Percentiles rank a stretch among this genome's conserved stretches.
Evolutionary conservation across 2,329 filamentous ascomycete genomes (phyloP).

Genomic region (Sarocladium kiliense): DNA sequence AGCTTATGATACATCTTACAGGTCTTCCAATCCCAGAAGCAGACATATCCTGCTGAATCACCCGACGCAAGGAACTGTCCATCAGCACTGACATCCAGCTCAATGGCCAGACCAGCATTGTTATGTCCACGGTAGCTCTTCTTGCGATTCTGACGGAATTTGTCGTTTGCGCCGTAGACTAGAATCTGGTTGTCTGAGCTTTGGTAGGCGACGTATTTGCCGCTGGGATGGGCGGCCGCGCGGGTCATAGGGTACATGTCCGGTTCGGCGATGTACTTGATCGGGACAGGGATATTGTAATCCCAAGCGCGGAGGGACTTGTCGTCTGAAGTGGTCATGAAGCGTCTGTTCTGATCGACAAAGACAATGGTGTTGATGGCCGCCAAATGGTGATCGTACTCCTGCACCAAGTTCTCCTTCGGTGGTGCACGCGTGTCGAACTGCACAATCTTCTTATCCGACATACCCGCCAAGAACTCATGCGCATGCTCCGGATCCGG

Average conservation of each 20-base stretch:
- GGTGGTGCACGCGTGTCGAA: slow-evolving; percentile 74
- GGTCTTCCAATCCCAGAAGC: slow-evolving; percentile 99
- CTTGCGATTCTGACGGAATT: slow-evolving; percentile 95
- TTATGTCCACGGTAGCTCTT: slow-evolving; percentile 96
- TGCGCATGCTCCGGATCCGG: slow-evolving; percentile 69
- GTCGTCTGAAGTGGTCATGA: slow-evolving; percentile 97
- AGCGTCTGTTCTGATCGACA: slow-evolving; percentile 87
- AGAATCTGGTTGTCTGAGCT: slow-evolving; percentile 94
- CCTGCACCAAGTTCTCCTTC: slow-evolving; percentile 73
- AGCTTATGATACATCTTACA: slow-evolving; percentile 99
- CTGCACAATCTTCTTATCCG: slow-evolving; percentile 97
- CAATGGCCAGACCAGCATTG: slow-evolving; percentile 88
- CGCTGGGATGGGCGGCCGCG: slow-evolving; percentile 75
- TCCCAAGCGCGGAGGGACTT: slow-evolving; percentile 96
- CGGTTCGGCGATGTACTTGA: slow-evolving; percentile 96
- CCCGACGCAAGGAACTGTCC: slow-evolving; percentile 86
- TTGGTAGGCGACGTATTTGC: slow-evolving; percentile 93
- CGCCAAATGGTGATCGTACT: slow-evolving; percentile 98
- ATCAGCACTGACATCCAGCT: slow-evolving; percentile 82
- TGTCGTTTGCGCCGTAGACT: slow-evolving; percentile 90
- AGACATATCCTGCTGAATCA: slow-evolving; percentile 83
- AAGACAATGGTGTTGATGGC: slow-evolving; percentile 97
- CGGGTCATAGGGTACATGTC: slow-evolving; percentile 97
- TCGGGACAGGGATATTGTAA: slow-evolving; percentile 95
- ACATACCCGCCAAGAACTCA: slow-evolving; percentile 95